phyloP scores from a whole-genome alignment of 176 grass and related monocot species.

The Phyllostachys edulis region DNA sequence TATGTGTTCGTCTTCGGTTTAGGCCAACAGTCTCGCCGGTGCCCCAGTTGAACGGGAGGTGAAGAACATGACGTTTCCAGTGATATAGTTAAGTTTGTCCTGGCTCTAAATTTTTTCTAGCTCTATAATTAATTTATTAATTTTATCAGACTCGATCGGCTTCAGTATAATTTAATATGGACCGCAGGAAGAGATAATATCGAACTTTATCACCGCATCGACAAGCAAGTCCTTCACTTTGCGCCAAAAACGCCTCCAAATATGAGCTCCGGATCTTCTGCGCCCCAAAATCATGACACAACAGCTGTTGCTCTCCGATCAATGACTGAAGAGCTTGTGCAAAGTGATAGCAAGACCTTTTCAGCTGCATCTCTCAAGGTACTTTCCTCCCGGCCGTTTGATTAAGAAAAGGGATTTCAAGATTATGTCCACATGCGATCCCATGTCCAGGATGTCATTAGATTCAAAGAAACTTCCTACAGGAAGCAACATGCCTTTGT shows the following conservation, averaged over 20 bases:
- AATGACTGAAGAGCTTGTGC: background rate
- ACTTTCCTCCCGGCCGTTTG: background rate
- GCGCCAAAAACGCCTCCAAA: constrained; percentile 32
- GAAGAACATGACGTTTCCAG: no score
- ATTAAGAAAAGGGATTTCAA: background rate
- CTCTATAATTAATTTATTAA: background rate
- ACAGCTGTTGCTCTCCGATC: background rate
- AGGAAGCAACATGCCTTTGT: constrained; percentile 37
- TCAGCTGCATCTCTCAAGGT: no score
- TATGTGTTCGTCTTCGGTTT: no score
- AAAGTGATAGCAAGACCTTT: background rate
- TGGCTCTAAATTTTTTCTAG: no score
- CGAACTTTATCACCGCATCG: background rate
- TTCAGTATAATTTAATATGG: background rate
- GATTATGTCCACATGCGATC: constrained; percentile 22
- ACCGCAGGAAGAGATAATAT: constrained; percentile 33
- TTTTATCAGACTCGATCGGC: background rate
- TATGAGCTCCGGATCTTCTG: constrained; percentile 22
- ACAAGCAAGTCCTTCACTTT: constrained; percentile 25
- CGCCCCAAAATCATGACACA: background rate
- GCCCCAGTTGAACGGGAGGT: no score
- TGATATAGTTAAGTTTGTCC: no score
- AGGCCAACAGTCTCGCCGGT: no score
- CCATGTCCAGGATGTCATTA: background rate
- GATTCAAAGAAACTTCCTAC: constrained; percentile 47